Percentiles rank a stretch among this genome's conserved stretches.
Evolutionary conservation across 2,329 filamentous ascomycete species (phyloP).

Genomic region (Xenosphaeropsis pyriputrescens): DNA sequence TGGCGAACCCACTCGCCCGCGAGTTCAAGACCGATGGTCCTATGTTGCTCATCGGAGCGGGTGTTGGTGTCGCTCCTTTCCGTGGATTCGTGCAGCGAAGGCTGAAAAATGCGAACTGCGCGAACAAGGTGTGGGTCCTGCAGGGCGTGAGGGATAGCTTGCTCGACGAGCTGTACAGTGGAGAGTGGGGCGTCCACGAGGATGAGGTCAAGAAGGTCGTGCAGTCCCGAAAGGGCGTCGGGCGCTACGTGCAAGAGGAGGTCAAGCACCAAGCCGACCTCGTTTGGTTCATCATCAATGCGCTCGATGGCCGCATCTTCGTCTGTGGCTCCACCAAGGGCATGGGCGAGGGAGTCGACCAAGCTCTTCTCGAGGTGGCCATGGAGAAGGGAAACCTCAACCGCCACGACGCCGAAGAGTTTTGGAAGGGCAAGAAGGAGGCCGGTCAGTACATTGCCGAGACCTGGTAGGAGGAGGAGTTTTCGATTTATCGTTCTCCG

Average conservation of each 20-base stretch:
- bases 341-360: constrained; percentile 94
- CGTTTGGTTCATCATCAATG: constrained; percentile 97
- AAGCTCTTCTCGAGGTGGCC: constrained; percentile 74
- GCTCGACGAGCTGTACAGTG: constrained; percentile 90
- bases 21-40: constrained; percentile 89
- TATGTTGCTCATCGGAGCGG: constrained; percentile 94
- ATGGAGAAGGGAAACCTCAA: constrained; percentile 86
- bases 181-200: constrained; percentile 91
- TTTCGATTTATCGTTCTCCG: too few species aligned
- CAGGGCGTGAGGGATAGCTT: constrained; percentile 90
- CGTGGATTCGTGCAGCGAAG: constrained; percentile 92
- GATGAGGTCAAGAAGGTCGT: constrained; percentile 73
- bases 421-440: constrained; percentile 86
- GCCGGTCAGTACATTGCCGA: constrained; percentile 91
- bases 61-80: constrained; percentile 95
- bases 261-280: constrained; percentile 81
- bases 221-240: constrained; percentile 56
- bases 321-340: constrained; percentile 91
- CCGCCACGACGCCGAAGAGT: constrained; percentile 65
- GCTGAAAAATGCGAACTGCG: constrained; percentile 86
- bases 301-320: constrained; percentile 89
- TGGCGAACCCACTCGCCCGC: constrained; percentile 88
- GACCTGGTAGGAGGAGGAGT: constrained; percentile 39
- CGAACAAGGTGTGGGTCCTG: constrained; percentile 95
- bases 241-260: constrained; percentile 93